Evolutionary conservation across 306 rosid species (phyloP).

Genomic region (Cucumis melo): DNA sequence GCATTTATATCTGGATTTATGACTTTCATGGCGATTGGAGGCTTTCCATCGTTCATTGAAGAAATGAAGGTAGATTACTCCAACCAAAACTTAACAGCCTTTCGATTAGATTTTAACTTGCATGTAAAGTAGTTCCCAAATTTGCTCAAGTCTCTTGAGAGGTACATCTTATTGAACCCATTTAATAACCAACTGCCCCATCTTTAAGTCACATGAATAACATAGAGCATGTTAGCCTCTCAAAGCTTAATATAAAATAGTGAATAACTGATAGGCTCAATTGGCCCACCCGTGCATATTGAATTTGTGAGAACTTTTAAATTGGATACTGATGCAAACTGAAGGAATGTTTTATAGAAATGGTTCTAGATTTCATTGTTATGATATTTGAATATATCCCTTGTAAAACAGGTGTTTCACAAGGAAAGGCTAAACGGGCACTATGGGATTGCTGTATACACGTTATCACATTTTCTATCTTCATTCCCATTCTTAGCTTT

Average conservation of each 20-base stretch:
- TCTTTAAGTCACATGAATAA: background rate
- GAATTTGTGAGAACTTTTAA: too few species aligned
- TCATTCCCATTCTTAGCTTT: conserved; percentile 64
- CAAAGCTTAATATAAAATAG: background rate
- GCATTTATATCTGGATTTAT: conserved; percentile 81
- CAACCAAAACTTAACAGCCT: background rate
- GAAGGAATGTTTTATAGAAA: background rate
- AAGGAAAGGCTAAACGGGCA: conserved; percentile 65
- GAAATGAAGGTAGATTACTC: conserved; percentile 62
- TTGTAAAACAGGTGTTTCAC: conserved; percentile 43
- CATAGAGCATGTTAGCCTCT: background rate
- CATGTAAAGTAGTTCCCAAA: background rate
- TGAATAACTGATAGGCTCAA: too few species aligned
- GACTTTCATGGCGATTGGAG: conserved; percentile 94
- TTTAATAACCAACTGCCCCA: background rate
- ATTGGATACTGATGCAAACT: background rate
- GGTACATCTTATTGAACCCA: background rate
- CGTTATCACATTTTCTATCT: conserved; percentile 63
- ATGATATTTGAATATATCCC: conserved; percentile 1
- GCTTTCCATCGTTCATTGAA: conserved; percentile 91
- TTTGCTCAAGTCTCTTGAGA: background rate
- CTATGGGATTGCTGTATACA: conserved; percentile 59
- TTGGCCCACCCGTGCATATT: too few species aligned
- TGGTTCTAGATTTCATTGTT: background rate
- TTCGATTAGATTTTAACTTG: background rate